Conservation (phyloP, 768 basidiomycete genomes). For the Chiua virens region DNA sequence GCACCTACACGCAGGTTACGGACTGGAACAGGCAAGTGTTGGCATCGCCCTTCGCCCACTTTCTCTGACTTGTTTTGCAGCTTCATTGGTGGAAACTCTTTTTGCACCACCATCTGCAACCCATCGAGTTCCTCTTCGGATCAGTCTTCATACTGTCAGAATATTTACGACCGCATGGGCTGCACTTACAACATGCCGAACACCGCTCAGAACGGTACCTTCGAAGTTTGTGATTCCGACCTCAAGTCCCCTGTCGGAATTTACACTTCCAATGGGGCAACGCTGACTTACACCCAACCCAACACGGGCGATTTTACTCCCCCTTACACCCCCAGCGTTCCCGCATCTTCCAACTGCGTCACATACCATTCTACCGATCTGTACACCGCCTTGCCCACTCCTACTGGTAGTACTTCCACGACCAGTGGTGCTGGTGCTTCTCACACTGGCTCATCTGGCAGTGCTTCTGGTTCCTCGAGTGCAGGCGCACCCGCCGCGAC, state of each 20-base stretch:
- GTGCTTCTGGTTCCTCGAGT: constrained; percentile 11
- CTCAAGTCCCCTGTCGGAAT: constrained; percentile 62
- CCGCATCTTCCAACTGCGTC: constrained; percentile 46
- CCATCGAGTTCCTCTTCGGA: constrained; percentile 40
- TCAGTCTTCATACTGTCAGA: constrained; percentile 57
- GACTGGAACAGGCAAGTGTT: constrained; percentile 64
- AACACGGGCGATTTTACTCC: constrained; percentile 27
- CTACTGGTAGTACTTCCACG: not conserved
- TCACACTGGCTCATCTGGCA: not conserved
- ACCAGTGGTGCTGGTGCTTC: constrained; percentile 4
- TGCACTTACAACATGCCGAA: constrained; percentile 74
- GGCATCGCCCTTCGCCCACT: not conserved
- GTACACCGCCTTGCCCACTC: constrained; percentile 29
- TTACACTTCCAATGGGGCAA: constrained; percentile 41
- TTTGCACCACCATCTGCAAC: constrained; percentile 77
- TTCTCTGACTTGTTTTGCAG: constrained; percentile 15
- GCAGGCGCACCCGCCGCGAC: constrained; percentile 18
- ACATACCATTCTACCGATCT: constrained; percentile 37
- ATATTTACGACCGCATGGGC: constrained; percentile 73
- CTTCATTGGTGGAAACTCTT: constrained; percentile 64
- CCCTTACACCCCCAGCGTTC: constrained; percentile 43
- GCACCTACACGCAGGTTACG: constrained; percentile 49
- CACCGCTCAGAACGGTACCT: constrained; percentile 53
- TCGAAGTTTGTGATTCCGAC: constrained; percentile 67
- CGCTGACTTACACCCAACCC: constrained; percentile 46